phyloP scores from a whole-genome alignment of 495 filamentous ascomycete genomes.

The Hypomontagnella submonticulosa region DNA sequence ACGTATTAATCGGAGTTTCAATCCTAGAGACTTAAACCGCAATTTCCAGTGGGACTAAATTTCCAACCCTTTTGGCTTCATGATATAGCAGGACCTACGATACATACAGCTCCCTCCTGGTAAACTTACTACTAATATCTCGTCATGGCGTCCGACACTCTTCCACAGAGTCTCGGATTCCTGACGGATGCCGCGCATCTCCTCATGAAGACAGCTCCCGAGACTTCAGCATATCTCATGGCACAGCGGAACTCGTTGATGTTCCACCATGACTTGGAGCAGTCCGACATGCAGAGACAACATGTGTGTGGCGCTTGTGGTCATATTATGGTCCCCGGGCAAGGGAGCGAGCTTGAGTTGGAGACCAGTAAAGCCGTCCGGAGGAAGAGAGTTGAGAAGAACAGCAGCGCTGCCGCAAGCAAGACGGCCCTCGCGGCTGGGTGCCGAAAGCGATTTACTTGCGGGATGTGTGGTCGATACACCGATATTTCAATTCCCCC shows the following conservation, averaged over 20 bases:
- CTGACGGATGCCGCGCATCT: constrained; percentile 64
- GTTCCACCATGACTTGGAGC: constrained; percentile 55
- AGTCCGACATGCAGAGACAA: constrained; percentile 56
- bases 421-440: constrained; percentile 4
- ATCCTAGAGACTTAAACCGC: neutral
- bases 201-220: constrained; percentile 55
- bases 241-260: constrained; percentile 54
- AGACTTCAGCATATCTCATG: constrained; percentile 63
- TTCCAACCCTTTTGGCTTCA: constrained; percentile 17
- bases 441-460: constrained; percentile 56
- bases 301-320: constrained; percentile 63
- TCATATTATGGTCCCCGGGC: constrained; percentile 61
- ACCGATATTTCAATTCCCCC: constrained; percentile 53
- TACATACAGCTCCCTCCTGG: no score
- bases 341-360: constrained; percentile 52
- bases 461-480: constrained; percentile 54
- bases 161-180: constrained; percentile 50
- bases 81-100: neutral
- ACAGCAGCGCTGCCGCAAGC: constrained; percentile 7
- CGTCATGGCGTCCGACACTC: constrained; percentile 46
- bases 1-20: neutral
- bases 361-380: constrained; percentile 42
- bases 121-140: constrained; percentile 4
- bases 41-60: constrained; percentile 24
- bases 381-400: constrained; percentile 24